A percentile compares a stretch with the other conserved stretches of the same genome.
Evolutionary conservation across 129 eudicot species (phyloP).

Genomic region (Arctium minus): DNA sequence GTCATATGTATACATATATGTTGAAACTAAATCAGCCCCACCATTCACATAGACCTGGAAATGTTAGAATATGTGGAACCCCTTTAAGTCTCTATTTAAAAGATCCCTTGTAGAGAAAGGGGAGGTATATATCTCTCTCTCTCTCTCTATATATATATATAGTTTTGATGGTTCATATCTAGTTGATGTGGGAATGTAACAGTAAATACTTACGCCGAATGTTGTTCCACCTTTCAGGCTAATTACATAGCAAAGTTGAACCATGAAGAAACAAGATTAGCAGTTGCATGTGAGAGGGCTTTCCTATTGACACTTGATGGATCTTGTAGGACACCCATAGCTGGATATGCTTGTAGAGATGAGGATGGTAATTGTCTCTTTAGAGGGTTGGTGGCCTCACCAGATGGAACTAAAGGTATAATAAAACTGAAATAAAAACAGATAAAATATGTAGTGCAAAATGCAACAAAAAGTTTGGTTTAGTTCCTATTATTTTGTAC

Average conservation of each 20-base stretch:
- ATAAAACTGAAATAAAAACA: neutral
- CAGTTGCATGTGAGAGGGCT: slow-evolving; percentile 83
- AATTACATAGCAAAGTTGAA: slow-evolving; percentile 68
- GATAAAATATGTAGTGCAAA: neutral
- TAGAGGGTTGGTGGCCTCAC: slow-evolving; percentile 84
- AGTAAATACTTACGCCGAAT: neutral
- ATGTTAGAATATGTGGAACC: neutral
- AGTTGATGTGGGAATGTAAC: neutral
- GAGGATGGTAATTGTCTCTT: slow-evolving; percentile 72
- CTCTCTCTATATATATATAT: neutral
- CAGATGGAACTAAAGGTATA: slow-evolving; percentile 81
- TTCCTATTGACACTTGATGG: slow-evolving; percentile 74
- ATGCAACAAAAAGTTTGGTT: neutral
- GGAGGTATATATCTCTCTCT: neutral
- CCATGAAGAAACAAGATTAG: slow-evolving; percentile 96
- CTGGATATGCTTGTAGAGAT: slow-evolving; percentile 79
- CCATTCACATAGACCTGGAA: neutral
- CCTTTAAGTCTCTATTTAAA: too few species aligned
- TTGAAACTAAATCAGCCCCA: neutral
- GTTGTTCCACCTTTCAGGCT: slow-evolving; percentile 44
- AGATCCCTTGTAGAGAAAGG: neutral
- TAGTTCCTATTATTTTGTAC: neutral
- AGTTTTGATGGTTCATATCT: neutral
- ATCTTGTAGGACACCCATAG: slow-evolving; percentile 94
- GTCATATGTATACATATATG: neutral